Base-by-base conservation (phyloP, 192 early-diverging fungal species). In the Dissophora ornata region DNA sequence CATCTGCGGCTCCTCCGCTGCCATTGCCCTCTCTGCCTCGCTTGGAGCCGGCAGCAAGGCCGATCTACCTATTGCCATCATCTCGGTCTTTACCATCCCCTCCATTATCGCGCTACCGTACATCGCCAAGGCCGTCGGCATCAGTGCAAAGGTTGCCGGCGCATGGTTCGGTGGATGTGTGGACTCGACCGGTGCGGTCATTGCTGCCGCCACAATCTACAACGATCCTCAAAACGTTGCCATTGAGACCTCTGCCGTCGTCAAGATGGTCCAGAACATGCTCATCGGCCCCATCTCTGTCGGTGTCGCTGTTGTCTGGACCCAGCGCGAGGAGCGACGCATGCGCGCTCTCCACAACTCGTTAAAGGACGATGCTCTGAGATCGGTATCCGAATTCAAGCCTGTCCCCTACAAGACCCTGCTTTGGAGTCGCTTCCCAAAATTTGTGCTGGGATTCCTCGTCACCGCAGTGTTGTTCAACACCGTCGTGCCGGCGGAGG, bases 101-200 rank as follows among this genome's bases (percentile, higher is more conserved):
- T 82, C 80, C 22, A 82, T 86, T 32, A 83, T 86, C 59, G 85
- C 82, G 0, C 46, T 86, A 12, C 85, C 85, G 12, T 86, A 84
- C 47, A 74, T 86, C 47, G 85, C 85, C 24, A 82, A 84, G 28
- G 48, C 68, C 2, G 41, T 86, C 5, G 63, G 64, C 2, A 60
- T 86, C 19, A 67, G 69, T 50, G 45, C 85, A 38, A 66, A 80
- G 42, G 82, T 86, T 1, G 71, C 75, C 6, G 85, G 85, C 11
- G 85, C 85, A 13, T 86, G 85, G 85, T 86, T 86, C 47, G 85
- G 85, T 34, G 85, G 85, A 21, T 86, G 82, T 32, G 81, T 86
- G 0, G 85, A 86, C 46, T 86, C 85, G 11, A 86, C 85, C 16
- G 85, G 85, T 15, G 85, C 85, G 7, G 85, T 86, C 22, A 84